Evolutionary conservation across 2,329 filamentous ascomycete species (phyloP).

Genomic region (Fusarium sp.): DNA sequence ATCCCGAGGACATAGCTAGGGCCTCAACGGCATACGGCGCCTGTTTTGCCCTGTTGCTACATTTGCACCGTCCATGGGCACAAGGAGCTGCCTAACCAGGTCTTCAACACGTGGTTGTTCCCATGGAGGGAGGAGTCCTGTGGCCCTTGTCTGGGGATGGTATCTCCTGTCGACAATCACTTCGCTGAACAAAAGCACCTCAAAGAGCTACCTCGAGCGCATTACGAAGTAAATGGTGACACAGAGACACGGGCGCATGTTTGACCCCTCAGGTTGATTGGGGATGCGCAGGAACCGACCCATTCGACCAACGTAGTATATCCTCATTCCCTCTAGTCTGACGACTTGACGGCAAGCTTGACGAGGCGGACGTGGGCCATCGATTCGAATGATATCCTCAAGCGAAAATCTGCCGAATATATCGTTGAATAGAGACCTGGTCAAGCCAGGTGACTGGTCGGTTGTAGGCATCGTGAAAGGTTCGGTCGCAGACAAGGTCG

Average conservation of each 20-base stretch:
- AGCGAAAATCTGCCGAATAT: neutral
- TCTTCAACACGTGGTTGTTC: neutral
- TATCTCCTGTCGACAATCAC: neutral
- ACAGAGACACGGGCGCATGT: neutral
- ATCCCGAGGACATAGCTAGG: neutral
- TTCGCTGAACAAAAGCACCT: neutral
- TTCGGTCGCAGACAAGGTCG: neutral
- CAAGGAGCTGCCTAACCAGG: neutral
- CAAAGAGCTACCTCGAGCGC: neutral
- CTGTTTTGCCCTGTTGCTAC: neutral
- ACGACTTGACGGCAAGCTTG: neutral
- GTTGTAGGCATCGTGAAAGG: slow-evolving; percentile 1
- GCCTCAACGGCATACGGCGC: neutral
- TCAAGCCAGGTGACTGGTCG: neutral
- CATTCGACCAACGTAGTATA: neutral
- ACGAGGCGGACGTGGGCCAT: neutral
- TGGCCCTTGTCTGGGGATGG: neutral
- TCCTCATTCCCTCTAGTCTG: neutral
- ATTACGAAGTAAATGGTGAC: neutral
- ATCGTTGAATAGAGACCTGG: neutral
- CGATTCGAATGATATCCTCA: neutral
- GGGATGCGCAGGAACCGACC: neutral
- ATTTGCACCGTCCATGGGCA: neutral
- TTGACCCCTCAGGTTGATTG: neutral
- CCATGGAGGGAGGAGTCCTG: neutral